These are phyloP conservation scores for Ramaria sp. DNA, from an alignment of 768 basidiomycete genomes.

Conservation along the genomic window DNA sequence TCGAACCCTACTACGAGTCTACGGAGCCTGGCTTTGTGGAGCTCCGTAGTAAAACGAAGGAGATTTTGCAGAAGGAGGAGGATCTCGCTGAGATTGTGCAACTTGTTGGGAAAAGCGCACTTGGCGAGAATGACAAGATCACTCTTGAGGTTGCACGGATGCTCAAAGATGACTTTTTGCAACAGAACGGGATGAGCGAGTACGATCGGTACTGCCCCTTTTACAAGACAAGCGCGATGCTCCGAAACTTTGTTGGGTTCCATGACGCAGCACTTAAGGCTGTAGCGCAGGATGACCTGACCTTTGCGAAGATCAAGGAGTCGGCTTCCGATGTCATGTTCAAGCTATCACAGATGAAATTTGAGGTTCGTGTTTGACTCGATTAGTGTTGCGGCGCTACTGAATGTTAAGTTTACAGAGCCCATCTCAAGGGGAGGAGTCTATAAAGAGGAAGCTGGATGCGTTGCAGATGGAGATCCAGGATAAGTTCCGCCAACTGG, in stretches of 20 bases:
- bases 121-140: slow-evolving; percentile 97
- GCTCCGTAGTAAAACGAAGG: slow-evolving; percentile 83
- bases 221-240: slow-evolving; percentile 97
- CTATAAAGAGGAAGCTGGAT: slow-evolving; percentile 75
- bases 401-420: slow-evolving; percentile 36
- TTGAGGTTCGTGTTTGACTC: slow-evolving; percentile 58
- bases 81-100: slow-evolving; percentile 99
- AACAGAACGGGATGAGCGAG: slow-evolving; percentile 98
- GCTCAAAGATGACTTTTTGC: slow-evolving; percentile 95
- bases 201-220: slow-evolving; percentile 97
- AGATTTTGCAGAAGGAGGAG: slow-evolving; percentile 97
- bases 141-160: slow-evolving; percentile 94
- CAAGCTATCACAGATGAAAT: slow-evolving; percentile 99
- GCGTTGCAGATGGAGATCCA: slow-evolving; percentile 75
- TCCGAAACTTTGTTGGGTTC: slow-evolving; percentile 89
- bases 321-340: slow-evolving; percentile 80
- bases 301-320: slow-evolving; percentile 83
- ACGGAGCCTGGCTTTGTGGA: slow-evolving; percentile 94
- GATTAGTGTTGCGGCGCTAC: not conserved
- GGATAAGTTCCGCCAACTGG: slow-evolving; percentile 84
- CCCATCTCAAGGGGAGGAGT: slow-evolving; percentile 83
- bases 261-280: slow-evolving; percentile 84
- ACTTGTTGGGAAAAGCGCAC: slow-evolving; percentile 96
- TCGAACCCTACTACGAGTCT: slow-evolving; percentile 86
- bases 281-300: slow-evolving; percentile 72